Evolutionary conservation across 2,329 filamentous ascomycete genomes (phyloP).

Genomic region (Aspergillus transmontanensis): DNA sequence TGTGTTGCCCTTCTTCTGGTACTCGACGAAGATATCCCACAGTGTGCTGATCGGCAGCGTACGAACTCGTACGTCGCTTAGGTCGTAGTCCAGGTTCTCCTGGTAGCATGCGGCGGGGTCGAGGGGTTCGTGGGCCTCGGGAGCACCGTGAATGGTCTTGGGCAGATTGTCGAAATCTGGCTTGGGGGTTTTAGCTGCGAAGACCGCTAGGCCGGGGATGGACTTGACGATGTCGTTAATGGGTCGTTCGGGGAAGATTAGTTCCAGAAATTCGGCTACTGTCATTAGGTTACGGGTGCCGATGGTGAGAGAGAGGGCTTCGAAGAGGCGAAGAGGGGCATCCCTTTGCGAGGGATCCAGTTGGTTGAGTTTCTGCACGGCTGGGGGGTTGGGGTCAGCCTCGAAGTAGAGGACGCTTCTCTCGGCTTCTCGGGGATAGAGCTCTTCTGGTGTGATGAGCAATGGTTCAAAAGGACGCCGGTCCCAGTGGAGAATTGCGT

Average conservation of each 20-base stretch:
- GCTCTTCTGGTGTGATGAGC: constrained; percentile 59
- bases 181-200: constrained; percentile 31
- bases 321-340: constrained; percentile 27
- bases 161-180: constrained; percentile 27
- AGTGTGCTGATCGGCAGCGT: constrained; percentile 32
- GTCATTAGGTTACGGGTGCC: constrained; percentile 26
- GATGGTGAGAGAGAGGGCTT: constrained; percentile 29
- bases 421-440: constrained; percentile 59
- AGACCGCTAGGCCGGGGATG: constrained; percentile 36
- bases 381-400: constrained; percentile 29
- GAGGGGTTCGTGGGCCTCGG: neutral
- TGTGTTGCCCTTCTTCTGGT: constrained; percentile 33
- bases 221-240: constrained; percentile 34
- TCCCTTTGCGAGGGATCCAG: constrained; percentile 18
- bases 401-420: constrained; percentile 40
- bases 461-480: constrained; percentile 72
- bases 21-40: constrained; percentile 41
- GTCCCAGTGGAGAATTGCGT: constrained; percentile 67
- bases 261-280: constrained; percentile 30
- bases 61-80: constrained; percentile 34
- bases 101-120: constrained; percentile 29
- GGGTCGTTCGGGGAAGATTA: constrained; percentile 33
- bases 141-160: constrained; percentile 17
- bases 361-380: constrained; percentile 22
- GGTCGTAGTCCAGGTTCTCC: constrained; percentile 38